phyloP scores from a whole-genome alignment of 2,329 filamentous ascomycete genomes.

The Scedosporium boydii region DNA sequence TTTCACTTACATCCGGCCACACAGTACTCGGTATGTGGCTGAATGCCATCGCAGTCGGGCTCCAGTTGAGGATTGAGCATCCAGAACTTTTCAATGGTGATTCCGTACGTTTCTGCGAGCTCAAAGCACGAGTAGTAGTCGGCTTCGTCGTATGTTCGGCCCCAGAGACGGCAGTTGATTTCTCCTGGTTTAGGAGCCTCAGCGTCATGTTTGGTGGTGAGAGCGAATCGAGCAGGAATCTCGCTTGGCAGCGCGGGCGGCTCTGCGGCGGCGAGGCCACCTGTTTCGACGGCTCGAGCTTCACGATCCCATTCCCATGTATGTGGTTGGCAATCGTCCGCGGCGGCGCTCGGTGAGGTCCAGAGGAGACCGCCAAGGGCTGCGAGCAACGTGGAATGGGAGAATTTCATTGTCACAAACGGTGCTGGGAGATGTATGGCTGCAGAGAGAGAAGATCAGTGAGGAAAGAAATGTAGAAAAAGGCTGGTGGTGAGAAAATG shows the following conservation, averaged over 20 bases:
- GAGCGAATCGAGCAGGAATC: not conserved
- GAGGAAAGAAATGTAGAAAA: too few relatives aligned
- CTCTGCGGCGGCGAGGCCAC: too few relatives aligned
- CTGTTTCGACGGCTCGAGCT: too few relatives aligned
- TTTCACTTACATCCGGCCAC: conserved; percentile 18
- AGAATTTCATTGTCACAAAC: too few relatives aligned
- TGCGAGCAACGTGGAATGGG: not conserved
- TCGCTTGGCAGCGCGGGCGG: too few relatives aligned
- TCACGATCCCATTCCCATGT: conserved; percentile 4
- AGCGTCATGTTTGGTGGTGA: not conserved
- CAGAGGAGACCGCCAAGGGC: not conserved
- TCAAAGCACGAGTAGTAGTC: conserved; percentile 19
- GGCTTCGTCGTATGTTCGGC: conserved; percentile 9
- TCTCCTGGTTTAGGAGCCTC: conserved; percentile 9
- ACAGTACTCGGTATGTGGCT: conserved; percentile 19
- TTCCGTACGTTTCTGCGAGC: conserved; percentile 13
- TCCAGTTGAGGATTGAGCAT: conserved; percentile 18
- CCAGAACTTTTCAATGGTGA: conserved; percentile 16
- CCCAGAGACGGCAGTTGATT: conserved; percentile 13
- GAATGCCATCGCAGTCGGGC: conserved; percentile 17
- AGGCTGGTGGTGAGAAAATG: too few relatives aligned
- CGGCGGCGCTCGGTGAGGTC: conserved; percentile 1
- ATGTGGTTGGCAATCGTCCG: conserved; percentile 8
- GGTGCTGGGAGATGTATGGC: too few relatives aligned
- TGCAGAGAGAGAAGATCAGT: too few relatives aligned